These are phyloP conservation scores for Amanita fuliginea DNA, from an alignment of 768 basidiomycete genomes.

Conservation along the genomic window DNA sequence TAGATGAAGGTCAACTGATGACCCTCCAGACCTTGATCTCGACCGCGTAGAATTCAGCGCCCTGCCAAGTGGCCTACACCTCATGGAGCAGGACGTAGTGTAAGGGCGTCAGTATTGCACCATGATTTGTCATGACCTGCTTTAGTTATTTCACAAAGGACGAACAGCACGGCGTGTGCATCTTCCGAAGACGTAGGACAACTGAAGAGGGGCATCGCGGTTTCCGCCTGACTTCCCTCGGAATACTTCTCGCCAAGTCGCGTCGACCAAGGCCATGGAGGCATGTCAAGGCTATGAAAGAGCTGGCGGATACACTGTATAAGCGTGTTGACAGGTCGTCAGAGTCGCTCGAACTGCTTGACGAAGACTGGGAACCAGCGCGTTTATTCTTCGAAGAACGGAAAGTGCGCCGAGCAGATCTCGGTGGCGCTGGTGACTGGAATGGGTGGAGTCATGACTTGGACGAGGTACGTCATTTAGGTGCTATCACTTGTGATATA, in stretches of 20 bases:
- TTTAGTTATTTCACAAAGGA: slow-evolving; percentile 65
- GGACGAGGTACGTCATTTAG: slow-evolving; percentile 29
- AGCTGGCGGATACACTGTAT: slow-evolving; percentile 37
- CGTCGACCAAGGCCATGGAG: slow-evolving; percentile 63
- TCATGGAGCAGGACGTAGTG: slow-evolving; percentile 73
- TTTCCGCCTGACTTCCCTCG: slow-evolving; percentile 69
- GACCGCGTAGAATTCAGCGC: slow-evolving; percentile 72
- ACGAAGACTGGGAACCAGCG: slow-evolving; percentile 54
- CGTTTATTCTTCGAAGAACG: slow-evolving; percentile 56
- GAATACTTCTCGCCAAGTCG: slow-evolving; percentile 59
- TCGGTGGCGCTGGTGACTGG: slow-evolving; percentile 52
- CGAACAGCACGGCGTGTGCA: slow-evolving; percentile 56
- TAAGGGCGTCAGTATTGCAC: slow-evolving; percentile 23
- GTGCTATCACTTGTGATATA: background rate
- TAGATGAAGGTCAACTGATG: background rate
- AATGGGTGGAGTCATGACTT: slow-evolving; percentile 60
- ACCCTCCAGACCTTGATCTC: slow-evolving; percentile 44
- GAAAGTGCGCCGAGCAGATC: slow-evolving; percentile 35
- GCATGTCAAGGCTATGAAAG: slow-evolving; percentile 55
- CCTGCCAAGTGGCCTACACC: slow-evolving; percentile 73
- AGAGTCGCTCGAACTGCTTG: slow-evolving; percentile 29
- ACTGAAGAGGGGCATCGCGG: slow-evolving; percentile 67
- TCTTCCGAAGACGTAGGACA: slow-evolving; percentile 63
- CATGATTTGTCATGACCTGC: background rate
- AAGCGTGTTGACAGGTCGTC: slow-evolving; percentile 15